Conservation (phyloP, 2,329 filamentous ascomycete genomes). For the Stagonosporopsis rhizophila region DNA sequence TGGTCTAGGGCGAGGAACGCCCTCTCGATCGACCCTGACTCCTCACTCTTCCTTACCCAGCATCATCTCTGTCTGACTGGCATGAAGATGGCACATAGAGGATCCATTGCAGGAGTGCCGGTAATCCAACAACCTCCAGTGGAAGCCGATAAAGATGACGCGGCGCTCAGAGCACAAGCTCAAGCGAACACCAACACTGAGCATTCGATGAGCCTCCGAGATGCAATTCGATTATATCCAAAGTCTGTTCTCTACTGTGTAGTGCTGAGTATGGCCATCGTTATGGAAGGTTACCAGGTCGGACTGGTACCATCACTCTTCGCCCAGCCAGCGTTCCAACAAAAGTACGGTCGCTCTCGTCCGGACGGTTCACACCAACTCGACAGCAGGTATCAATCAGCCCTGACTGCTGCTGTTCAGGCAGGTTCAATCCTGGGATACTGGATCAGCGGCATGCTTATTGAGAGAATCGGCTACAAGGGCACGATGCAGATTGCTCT, state of each 20-base stretch:
- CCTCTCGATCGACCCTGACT: neutral
- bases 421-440: constrained; percentile 51
- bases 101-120: neutral
- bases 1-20: too few relatives aligned
- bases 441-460: constrained; percentile 42
- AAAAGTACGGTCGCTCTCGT: constrained; percentile 47
- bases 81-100: neutral
- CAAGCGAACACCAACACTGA: constrained; percentile 7
- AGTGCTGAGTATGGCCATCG: constrained; percentile 81
- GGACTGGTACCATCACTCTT: constrained; percentile 79
- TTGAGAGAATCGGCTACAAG: constrained; percentile 49
- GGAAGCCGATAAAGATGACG: neutral
- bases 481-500: constrained; percentile 26
- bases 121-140: neutral
- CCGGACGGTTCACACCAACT: constrained; percentile 46
- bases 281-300: constrained; percentile 88
- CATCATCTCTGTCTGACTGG: neutral
- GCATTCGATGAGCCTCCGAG: constrained; percentile 54
- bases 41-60: neutral
- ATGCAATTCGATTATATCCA: constrained; percentile 79
- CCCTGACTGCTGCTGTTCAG: constrained; percentile 50
- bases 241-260: constrained; percentile 82
- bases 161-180: constrained; percentile 2
- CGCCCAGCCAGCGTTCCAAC: constrained; percentile 51
- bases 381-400: constrained; percentile 52